Base-by-base conservation (phyloP, 208 protist species). In the Leishmania tarentolae region DNA sequence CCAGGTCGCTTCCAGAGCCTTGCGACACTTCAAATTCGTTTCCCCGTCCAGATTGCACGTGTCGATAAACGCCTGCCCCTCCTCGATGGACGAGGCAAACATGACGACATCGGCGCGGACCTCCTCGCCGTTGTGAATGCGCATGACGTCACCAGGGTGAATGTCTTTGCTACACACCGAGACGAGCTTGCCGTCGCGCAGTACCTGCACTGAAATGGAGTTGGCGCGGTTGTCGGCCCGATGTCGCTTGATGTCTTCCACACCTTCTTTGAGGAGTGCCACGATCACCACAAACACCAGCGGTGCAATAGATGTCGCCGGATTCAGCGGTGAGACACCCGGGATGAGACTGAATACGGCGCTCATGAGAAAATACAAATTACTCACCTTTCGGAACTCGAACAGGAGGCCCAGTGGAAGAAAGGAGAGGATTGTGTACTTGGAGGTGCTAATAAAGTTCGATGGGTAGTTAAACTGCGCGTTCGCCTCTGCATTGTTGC, bases 291-390 rank as follows among this genome's bases (percentile, higher is more conserved):
- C 96, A 66, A 99, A 94, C 11, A 97, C 81, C 17, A 99, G 89
- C 24, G 98, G 98, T 1, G 91, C 71, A 44, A 98, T 88, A 9
- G 97, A 87, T 1, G 97, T 99, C 53, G 91, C 87, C 28, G 99
- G 98, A 75, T 76, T 94, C 2, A 99, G 79, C 5, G 98, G 98
- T 6, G 95, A 93, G 0, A 99, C 88, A 50, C 92, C 93, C 15
- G 98, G 98, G 57, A 99, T 97, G 6, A 99, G 83, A 13, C 91
- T 86, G 44, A 99, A 90, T 57, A 98, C 87, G 89, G 97, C 98
- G 76, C 92, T 94, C 13, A 99, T 81, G 24, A 99, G 86, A 85
- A 99, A 99, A 85, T 99, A 99, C 35, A 98, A 71, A 78, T 99
- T 99, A 53, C 97, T 97, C 15, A 94, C 87, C 82, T 95, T 94